Percentiles rank a stretch among this genome's conserved stretches.
Evolutionary conservation across 2,329 filamentous ascomycete genomes (phyloP).

Genomic region (Hypomyces rosellus): DNA sequence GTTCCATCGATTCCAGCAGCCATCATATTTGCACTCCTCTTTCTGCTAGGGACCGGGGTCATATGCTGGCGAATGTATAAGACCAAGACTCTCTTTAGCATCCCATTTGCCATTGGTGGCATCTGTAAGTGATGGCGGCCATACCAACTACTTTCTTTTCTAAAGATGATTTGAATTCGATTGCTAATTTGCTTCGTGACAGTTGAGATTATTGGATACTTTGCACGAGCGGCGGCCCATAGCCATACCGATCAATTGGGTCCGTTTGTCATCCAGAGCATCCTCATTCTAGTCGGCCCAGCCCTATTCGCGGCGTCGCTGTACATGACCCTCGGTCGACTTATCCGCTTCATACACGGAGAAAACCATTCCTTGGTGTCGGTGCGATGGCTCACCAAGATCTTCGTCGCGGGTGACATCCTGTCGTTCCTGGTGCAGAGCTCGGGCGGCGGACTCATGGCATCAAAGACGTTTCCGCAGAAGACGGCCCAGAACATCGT

Average conservation of each 20-base stretch:
- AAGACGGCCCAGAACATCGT: constrained; percentile 44
- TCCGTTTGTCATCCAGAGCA: constrained; percentile 36
- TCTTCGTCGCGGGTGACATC: constrained; percentile 50
- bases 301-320: constrained; percentile 43
- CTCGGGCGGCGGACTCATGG: constrained; percentile 34
- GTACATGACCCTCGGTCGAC: constrained; percentile 44
- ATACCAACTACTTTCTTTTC: too few relatives aligned
- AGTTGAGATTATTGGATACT: too few relatives aligned
- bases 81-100: too few relatives aligned
- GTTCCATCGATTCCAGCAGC: too few relatives aligned
- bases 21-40: too few relatives aligned
- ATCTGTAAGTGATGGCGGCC: too few relatives aligned
- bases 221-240: too few relatives aligned
- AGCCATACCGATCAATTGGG: constrained; percentile 14
- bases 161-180: too few relatives aligned
- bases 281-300: constrained; percentile 41
- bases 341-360: constrained; percentile 34
- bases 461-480: constrained; percentile 8
- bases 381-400: constrained; percentile 40
- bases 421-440: constrained; percentile 45
- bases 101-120: too few relatives aligned
- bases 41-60: too few relatives aligned
- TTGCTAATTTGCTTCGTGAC: too few relatives aligned
- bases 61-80: too few relatives aligned
- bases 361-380: constrained; percentile 28